Evolutionary conservation across 176 grass and related monocot species (phyloP).

Genomic region (Oryza meridionalis): DNA sequence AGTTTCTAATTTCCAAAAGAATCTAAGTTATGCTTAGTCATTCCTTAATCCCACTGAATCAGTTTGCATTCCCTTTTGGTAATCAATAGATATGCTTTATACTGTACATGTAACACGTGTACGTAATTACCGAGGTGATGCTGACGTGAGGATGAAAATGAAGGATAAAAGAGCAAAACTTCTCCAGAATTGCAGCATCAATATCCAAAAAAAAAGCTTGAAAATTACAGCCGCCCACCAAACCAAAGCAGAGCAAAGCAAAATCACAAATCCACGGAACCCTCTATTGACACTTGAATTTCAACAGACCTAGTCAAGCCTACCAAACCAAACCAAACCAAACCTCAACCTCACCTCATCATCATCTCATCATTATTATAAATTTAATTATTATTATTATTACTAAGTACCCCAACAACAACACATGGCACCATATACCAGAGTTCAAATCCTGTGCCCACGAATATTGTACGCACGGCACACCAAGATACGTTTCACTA

Average conservation of each 20-base stretch:
- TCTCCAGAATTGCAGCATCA: neutral
- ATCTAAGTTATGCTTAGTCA: too few species aligned
- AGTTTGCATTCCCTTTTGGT: neutral
- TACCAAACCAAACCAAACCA: constrained; percentile 32
- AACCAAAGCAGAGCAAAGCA: neutral
- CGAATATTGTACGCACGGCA: too few species aligned
- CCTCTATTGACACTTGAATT: constrained; percentile 53
- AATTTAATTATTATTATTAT: neutral
- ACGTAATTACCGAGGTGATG: neutral
- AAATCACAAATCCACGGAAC: constrained; percentile 6
- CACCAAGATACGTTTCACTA: too few species aligned
- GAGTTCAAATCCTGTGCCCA: too few species aligned
- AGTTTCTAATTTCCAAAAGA: too few species aligned
- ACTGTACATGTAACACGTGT: neutral
- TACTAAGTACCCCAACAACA: too few species aligned
- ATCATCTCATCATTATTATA: constrained; percentile 28
- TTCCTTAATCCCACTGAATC: neutral
- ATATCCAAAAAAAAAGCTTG: neutral
- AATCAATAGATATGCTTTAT: neutral
- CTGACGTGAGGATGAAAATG: neutral
- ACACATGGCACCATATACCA: too few species aligned
- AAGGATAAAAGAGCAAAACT: neutral
- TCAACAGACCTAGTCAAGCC: constrained; percentile 57
- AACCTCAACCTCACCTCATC: constrained; percentile 6
- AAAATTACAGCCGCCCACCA: neutral